Conservation (phyloP, 2,329 filamentous ascomycete genomes). For the Sphaerulina vaccinii region DNA sequence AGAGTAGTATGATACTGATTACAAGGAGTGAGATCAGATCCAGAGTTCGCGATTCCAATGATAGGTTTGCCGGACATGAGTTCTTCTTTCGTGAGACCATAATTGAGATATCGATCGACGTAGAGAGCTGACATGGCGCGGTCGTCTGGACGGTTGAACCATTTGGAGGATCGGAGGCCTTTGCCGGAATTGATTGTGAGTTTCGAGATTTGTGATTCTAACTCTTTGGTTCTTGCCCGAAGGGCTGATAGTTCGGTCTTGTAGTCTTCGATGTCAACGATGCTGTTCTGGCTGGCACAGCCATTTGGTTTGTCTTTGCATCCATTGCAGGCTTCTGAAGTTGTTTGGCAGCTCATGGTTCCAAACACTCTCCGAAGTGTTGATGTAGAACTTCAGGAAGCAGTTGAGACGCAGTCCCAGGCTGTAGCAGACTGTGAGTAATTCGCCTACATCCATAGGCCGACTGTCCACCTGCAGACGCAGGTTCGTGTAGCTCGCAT, state of each 20-base stretch:
- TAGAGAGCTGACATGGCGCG: constrained; percentile 34
- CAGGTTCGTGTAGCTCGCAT: too few species aligned
- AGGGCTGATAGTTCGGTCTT: constrained; percentile 32
- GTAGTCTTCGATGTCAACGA: constrained; percentile 35
- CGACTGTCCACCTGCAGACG: too few species aligned
- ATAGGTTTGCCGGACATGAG: constrained; percentile 32
- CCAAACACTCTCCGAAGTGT: neutral
- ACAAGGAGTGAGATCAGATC: constrained; percentile 35
- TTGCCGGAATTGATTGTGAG: constrained; percentile 19
- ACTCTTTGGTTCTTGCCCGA: constrained; percentile 31
- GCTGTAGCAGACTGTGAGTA: neutral
- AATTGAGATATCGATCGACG: constrained; percentile 35
- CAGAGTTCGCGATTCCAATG: constrained; percentile 35
- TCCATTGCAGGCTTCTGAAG: constrained; percentile 20
- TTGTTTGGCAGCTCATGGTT: constrained; percentile 8
- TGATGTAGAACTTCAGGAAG: neutral
- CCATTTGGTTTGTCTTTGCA: constrained; percentile 16
- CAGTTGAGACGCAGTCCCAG: neutral
- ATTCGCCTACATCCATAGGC: neutral
- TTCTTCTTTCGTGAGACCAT: constrained; percentile 33
- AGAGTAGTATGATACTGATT: constrained; percentile 34
- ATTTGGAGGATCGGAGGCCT: constrained; percentile 31
- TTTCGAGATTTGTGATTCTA: constrained; percentile 32
- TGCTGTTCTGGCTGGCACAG: constrained; percentile 13
- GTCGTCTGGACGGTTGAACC: constrained; percentile 33